Conservation (phyloP, 352 stramenopile species). For the Phytophthora palmivora region DNA sequence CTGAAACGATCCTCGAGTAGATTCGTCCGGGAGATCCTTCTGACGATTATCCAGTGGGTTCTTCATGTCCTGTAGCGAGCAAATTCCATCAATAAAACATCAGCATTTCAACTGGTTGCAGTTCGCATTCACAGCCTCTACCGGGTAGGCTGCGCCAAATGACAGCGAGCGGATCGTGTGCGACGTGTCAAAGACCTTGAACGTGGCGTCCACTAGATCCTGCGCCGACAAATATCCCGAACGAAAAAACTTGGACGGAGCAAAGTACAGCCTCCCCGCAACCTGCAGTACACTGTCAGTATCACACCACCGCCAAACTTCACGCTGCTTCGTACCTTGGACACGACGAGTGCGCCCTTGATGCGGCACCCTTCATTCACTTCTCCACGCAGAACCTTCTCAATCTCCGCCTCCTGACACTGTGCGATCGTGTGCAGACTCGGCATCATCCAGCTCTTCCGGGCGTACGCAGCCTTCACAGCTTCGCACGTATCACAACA, state of each 20-base stretch:
- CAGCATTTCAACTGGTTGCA: no score
- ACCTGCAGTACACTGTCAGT: constrained; percentile 50
- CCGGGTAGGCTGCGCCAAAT: constrained; percentile 80
- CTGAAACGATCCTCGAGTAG: constrained; percentile 74
- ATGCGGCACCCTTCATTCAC: constrained; percentile 84
- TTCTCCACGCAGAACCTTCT: constrained; percentile 77
- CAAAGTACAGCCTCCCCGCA: constrained; percentile 82
- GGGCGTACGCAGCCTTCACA: constrained; percentile 69
- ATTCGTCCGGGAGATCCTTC: constrained; percentile 58
- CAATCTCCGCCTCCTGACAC: constrained; percentile 82
- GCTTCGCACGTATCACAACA: constrained; percentile 77
- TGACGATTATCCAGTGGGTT: constrained; percentile 77
- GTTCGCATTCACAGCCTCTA: constrained; percentile 22
- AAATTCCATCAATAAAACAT: no score
- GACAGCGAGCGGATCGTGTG: constrained; percentile 71
- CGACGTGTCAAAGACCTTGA: constrained; percentile 79
- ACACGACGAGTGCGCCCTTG: constrained; percentile 72
- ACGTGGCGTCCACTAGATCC: constrained; percentile 72
- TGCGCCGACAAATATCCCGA: constrained; percentile 75
- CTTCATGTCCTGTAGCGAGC: constrained; percentile 71
- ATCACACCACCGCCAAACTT: neutral
- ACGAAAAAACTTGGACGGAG: constrained; percentile 84
- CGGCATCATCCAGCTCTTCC: constrained; percentile 79
- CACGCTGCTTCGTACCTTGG: constrained; percentile 53
- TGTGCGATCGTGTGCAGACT: constrained; percentile 81